phyloP scores from a whole-genome alignment of 306 rosid genomes.

The Cucumis sativus region DNA sequence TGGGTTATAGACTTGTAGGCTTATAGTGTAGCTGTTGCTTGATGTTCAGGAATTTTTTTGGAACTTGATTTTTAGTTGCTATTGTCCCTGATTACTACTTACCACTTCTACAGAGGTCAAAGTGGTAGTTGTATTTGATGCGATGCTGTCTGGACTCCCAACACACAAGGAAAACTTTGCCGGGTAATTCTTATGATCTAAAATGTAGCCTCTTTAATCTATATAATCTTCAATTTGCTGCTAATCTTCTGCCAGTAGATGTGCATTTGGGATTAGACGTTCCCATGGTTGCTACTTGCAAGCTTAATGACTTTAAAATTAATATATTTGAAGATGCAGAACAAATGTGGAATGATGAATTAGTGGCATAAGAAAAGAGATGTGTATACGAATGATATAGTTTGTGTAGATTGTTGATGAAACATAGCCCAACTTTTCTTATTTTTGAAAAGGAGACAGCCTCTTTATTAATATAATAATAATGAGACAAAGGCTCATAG shows the following conservation, averaged over 20 bases:
- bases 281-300: not conserved
- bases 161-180: slow-evolving; percentile 57
- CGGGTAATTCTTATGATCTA: slow-evolving; percentile 44
- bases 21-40: not conserved
- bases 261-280: not conserved
- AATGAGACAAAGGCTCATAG: too few species aligned
- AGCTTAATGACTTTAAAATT: not conserved
- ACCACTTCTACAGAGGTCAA: slow-evolving; percentile 57
- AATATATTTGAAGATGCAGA: not conserved
- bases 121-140: slow-evolving; percentile 85
- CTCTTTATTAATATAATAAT: too few species aligned
- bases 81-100: slow-evolving; percentile 2
- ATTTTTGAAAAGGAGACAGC: too few species aligned
- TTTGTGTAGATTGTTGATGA: not conserved
- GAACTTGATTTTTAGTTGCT: not conserved
- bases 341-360: not conserved
- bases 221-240: not conserved
- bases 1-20: not conserved
- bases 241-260: not conserved
- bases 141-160: slow-evolving; percentile 88
- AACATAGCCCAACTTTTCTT: not conserved
- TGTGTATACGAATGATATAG: not conserved
- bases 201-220: not conserved
- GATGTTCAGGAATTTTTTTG: not conserved
- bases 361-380: not conserved